These are phyloP conservation scores for Tuber magnatum DNA, from an alignment of 495 filamentous ascomycete genomes.

Conservation along the genomic window DNA sequence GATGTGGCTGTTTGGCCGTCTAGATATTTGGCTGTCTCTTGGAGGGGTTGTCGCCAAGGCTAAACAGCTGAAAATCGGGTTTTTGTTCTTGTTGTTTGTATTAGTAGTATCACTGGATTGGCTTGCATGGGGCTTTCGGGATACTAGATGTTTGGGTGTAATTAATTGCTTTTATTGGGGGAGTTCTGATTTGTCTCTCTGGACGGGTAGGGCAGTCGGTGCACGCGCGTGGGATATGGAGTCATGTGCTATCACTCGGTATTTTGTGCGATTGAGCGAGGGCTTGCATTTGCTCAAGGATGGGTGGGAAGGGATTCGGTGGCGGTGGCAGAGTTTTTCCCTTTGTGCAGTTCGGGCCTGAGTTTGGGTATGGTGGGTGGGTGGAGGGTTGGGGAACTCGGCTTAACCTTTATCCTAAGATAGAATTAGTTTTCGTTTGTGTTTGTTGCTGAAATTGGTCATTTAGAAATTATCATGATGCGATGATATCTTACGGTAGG, in stretches of 20 bases:
- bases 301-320: not conserved
- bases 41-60: not conserved
- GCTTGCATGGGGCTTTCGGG: not conserved
- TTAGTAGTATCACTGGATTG: not conserved
- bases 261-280: not conserved
- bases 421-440: not conserved
- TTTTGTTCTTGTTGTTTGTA: not conserved
- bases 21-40: not conserved
- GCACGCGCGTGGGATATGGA: not conserved
- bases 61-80: not conserved
- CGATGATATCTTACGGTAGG: not conserved
- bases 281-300: not conserved
- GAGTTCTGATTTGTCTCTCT: not conserved
- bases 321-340: not conserved
- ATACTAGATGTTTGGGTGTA: not conserved
- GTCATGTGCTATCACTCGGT: not conserved
- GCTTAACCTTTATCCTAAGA: not conserved
- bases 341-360: not conserved
- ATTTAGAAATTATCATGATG: not conserved
- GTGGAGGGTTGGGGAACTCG: not conserved
- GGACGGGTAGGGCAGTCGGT: not conserved
- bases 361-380: not conserved
- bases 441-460: not conserved
- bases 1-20: not conserved
- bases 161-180: constrained; percentile 2